phyloP scores from a whole-genome alignment of 768 basidiomycete genomes.

The Pleurotus sapidus region DNA sequence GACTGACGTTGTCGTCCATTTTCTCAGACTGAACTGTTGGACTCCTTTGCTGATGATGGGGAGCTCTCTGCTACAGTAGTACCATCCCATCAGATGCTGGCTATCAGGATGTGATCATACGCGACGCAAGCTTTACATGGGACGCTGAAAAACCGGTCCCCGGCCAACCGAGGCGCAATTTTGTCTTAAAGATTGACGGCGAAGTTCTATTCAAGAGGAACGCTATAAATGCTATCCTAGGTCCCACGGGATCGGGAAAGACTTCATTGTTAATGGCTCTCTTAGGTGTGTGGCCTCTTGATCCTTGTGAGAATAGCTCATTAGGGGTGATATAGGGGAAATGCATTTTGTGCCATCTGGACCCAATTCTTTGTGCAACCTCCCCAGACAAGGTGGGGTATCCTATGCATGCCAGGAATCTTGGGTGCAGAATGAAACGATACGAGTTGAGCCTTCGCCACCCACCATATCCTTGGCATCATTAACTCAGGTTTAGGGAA shows the following conservation, averaged over 20 bases:
- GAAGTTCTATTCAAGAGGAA: constrained; percentile 53
- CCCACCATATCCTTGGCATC: too few species aligned
- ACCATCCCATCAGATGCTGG: too few species aligned
- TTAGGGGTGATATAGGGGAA: constrained; percentile 37
- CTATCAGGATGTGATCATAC: constrained; percentile 37
- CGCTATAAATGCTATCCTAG: constrained; percentile 55
- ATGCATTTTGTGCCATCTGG: constrained; percentile 58
- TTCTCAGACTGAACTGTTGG: constrained; percentile 45
- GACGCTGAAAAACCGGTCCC: constrained; percentile 30
- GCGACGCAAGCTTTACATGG: constrained; percentile 58
- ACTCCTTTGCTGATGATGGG: constrained; percentile 26
- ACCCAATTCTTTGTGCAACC: constrained; percentile 61
- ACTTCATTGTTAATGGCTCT: constrained; percentile 38
- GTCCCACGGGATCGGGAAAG: constrained; percentile 62
- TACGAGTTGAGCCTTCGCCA: constrained; percentile 37
- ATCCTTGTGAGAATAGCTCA: neutral
- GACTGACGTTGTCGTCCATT: neutral
- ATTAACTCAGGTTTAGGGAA: constrained; percentile 42
- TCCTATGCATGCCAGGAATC: constrained; percentile 84
- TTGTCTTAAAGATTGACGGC: constrained; percentile 48
- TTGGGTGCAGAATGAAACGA: constrained; percentile 83
- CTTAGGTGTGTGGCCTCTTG: constrained; percentile 9
- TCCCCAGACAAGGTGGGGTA: constrained; percentile 67
- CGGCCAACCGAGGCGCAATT: constrained; percentile 41
- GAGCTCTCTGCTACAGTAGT: too few species aligned